These are phyloP conservation scores for Aureobasidium mangrovei DNA, from an alignment of 2,329 filamentous ascomycete genomes.

Conservation along the genomic window DNA sequence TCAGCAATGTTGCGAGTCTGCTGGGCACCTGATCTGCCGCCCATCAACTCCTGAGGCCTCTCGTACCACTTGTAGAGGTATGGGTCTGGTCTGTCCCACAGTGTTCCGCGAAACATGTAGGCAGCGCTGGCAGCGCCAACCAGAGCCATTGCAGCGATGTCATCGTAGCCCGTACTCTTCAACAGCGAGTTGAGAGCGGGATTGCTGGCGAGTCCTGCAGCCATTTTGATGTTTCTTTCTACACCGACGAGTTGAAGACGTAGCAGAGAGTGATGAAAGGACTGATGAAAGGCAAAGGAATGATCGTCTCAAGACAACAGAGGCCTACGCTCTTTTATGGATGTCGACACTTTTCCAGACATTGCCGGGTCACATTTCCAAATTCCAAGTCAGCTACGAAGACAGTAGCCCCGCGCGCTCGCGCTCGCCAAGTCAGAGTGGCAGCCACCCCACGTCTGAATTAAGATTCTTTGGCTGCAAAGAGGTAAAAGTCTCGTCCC, in stretches of 20 bases:
- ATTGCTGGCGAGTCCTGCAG: neutral
- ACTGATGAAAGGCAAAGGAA: neutral
- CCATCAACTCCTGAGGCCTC: neutral
- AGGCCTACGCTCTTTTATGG: neutral
- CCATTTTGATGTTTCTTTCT: neutral
- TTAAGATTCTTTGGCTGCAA: neutral
- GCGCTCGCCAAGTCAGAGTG: neutral
- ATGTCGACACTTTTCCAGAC: neutral
- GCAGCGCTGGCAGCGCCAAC: conserved; percentile 15
- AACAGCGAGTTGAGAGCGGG: neutral
- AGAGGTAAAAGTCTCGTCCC: neutral
- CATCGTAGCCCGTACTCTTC: conserved; percentile 12
- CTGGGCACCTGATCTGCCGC: neutral
- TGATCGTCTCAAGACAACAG: neutral
- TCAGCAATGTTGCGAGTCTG: neutral
- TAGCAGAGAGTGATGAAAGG: neutral
- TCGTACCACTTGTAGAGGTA: conserved; percentile 5
- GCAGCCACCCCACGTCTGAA: neutral
- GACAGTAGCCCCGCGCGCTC: neutral
- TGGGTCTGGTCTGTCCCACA: conserved; percentile 5
- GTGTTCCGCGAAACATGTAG: neutral
- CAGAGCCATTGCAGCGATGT: conserved; percentile 16
- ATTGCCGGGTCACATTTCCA: neutral
- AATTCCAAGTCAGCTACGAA: neutral
- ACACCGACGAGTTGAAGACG: neutral